Base-by-base conservation (phyloP, 257 asterid genomes). In the Osmanthus fragrans region DNA sequence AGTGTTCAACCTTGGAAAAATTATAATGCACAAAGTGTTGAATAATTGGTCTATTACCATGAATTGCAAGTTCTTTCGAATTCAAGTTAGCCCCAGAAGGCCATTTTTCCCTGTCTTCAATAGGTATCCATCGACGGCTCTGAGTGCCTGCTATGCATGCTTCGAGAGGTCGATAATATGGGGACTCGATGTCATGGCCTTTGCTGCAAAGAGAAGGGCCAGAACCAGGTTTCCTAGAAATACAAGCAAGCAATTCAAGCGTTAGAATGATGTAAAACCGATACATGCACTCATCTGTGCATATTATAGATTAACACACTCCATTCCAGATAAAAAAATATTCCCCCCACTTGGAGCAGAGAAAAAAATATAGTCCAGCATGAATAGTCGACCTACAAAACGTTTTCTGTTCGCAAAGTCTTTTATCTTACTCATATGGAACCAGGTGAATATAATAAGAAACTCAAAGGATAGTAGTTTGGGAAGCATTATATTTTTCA, bases 101-200 rank as follows among this genome's bases (percentile, higher is more conserved):
- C 99, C 97, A 93, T 73, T 92, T 92, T 64, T 80, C 79, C 88
- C 96, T 85, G 82, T 86, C 92, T 81, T 89, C 91, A 36, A 96
- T 89, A 32, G 98, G 91, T 79, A 83, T 79, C 99, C 99, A 96
- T 78, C 99, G 92, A 30, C 86, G 92, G 86, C 90, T 90, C 73
- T 89, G 97, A 37, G 98, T 90, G 81, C 98, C 99, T 72, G 92
- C 97, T 73, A 96, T 83, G 88, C 99, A 96, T 64, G 84, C 76
- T 45, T 88, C 94, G 73, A 96, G 97, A 19, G 97, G 90, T 77
- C 96, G 90, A 81, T 96, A 96, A 82, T 96, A 89, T 3, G 99
- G 97, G 72, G 96, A 84, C 85, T 96, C 98, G 68, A 88, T 58
- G 78, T 96, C 97, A 60, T 83, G 94, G 78, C 80, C 90, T 84